Evolutionary conservation across 441 rosid species (phyloP).

Genomic region (Bocquillonia castaneifolia): DNA sequence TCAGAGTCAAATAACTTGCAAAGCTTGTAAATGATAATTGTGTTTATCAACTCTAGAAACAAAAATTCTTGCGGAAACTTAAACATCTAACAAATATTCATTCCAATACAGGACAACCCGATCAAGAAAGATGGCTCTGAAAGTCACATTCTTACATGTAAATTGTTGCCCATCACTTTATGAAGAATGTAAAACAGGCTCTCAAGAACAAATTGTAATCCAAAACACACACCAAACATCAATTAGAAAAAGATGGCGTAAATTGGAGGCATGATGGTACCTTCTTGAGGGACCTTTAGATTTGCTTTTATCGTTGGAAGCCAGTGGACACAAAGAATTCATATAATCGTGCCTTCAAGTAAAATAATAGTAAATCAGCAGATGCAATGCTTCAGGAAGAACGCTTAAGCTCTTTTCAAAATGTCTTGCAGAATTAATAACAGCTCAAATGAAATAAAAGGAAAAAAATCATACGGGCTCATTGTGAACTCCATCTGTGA

Average conservation of each 20-base stretch:
- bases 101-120: not conserved
- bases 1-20: not conserved
- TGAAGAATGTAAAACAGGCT: not conserved
- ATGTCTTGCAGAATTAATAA: slow-evolving; percentile 9
- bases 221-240: slow-evolving; percentile 8
- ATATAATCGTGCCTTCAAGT: slow-evolving; percentile 57
- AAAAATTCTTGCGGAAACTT: not conserved
- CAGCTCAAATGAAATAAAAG: slow-evolving; percentile 3
- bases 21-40: not conserved
- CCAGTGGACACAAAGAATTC: slow-evolving; percentile 60
- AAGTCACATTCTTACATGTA: not conserved
- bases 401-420: slow-evolving; percentile 15
- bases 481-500: slow-evolving; percentile 59
- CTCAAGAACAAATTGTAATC: not conserved
- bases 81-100: not conserved
- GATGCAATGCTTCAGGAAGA: slow-evolving; percentile 11
- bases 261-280: slow-evolving; percentile 25
- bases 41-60: not conserved
- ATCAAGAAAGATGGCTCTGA: not conserved
- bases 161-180: not conserved
- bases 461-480: slow-evolving; percentile 45
- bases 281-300: slow-evolving; percentile 45
- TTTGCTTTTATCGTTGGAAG: slow-evolving; percentile 31
- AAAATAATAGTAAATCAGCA: slow-evolving; percentile 16
- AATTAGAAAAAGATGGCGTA: slow-evolving; percentile 10